phyloP scores from a whole-genome alignment of 805 yeast species.

The Zygosaccharomyces rouxii region DNA sequence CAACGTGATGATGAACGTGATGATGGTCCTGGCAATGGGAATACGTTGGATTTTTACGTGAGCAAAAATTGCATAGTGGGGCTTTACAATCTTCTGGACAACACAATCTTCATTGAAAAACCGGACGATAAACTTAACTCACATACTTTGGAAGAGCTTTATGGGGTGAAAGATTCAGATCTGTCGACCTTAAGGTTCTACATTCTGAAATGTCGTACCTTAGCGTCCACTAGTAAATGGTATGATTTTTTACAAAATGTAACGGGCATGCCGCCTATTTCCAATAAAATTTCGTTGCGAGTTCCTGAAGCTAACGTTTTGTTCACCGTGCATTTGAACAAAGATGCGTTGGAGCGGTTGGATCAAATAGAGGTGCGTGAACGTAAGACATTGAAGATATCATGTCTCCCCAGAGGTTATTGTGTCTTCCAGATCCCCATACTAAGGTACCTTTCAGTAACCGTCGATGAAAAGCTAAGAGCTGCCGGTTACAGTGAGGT shows the following conservation, averaged over 20 bases:
- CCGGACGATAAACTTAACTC: constrained; percentile 19
- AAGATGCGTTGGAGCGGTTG: constrained; percentile 11
- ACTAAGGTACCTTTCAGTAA: constrained; percentile 22
- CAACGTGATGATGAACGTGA: constrained; percentile 28
- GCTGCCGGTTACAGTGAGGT: constrained; percentile 24
- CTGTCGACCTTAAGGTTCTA: constrained; percentile 37
- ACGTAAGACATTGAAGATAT: constrained; percentile 13
- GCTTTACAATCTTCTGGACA: constrained; percentile 65
- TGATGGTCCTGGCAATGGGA: constrained; percentile 11
- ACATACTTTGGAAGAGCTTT: not conserved
- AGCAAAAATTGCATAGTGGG: constrained; percentile 38
- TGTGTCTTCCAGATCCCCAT: constrained; percentile 23
- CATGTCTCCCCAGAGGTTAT: constrained; percentile 21
- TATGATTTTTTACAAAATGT: constrained; percentile 49
- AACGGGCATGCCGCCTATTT: constrained; percentile 42
- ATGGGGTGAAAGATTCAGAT: constrained; percentile 13
- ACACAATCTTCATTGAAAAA: constrained; percentile 45
- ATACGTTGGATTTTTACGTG: constrained; percentile 32
- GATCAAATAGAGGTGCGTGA: constrained; percentile 12
- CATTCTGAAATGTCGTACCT: constrained; percentile 53
- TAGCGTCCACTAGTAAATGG: constrained; percentile 58
- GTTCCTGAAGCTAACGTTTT: constrained; percentile 40
- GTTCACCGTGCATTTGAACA: constrained; percentile 25
- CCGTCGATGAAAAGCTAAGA: constrained; percentile 35
- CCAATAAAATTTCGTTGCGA: constrained; percentile 41